Evolutionary conservation across 2,329 filamentous ascomycete species (phyloP).

Genomic region (Graphium sp.): DNA sequence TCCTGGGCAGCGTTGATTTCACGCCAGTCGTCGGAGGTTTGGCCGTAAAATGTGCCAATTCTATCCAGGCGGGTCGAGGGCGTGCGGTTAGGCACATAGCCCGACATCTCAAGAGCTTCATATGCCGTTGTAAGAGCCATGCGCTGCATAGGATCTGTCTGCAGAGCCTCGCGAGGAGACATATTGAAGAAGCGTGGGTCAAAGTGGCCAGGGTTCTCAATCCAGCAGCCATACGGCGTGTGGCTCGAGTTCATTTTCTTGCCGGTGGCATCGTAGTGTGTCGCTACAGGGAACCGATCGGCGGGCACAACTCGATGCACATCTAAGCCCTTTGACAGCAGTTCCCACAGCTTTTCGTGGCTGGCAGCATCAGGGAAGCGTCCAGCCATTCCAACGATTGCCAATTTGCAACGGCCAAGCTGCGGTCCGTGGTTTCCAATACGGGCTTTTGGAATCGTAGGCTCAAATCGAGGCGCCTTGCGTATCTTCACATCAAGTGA

Average conservation of each 20-base stretch:
- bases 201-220: constrained; percentile 56
- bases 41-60: constrained; percentile 60
- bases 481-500: constrained; percentile 23
- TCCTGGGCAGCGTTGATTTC: constrained; percentile 62
- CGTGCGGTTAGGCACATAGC: constrained; percentile 50
- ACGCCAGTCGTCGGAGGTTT: constrained; percentile 63
- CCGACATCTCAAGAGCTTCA: constrained; percentile 64
- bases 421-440: constrained; percentile 28
- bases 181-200: constrained; percentile 73
- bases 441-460: constrained; percentile 15
- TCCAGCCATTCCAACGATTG: constrained; percentile 53
- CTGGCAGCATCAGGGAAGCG: constrained; percentile 22
- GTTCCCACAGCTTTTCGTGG: constrained; percentile 39
- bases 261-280: constrained; percentile 50
- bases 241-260: constrained; percentile 52
- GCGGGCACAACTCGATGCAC: constrained; percentile 45
- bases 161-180: constrained; percentile 59
- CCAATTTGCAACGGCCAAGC: constrained; percentile 47
- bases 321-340: constrained; percentile 50
- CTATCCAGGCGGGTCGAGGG: constrained; percentile 40
- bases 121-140: constrained; percentile 60
- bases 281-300: constrained; percentile 50
- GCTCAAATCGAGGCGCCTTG: too few species aligned
- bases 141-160: constrained; percentile 62
- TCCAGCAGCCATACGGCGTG: constrained; percentile 52